These are phyloP conservation scores for Senna tora DNA, from an alignment of 306 rosid species.

Conservation along the genomic window DNA sequence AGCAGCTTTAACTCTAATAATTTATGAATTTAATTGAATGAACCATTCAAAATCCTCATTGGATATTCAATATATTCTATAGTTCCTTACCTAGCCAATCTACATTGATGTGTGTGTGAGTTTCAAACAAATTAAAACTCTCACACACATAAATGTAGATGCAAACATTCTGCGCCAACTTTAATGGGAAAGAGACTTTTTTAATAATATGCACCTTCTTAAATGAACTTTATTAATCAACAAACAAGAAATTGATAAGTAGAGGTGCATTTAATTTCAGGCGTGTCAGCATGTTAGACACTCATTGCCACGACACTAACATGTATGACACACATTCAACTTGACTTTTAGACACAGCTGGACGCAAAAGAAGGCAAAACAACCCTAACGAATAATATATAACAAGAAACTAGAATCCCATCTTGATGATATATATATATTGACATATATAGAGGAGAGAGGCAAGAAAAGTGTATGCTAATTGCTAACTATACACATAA, in stretches of 20 bases:
- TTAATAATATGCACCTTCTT: background rate
- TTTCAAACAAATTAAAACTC: background rate
- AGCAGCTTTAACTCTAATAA: background rate
- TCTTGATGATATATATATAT: background rate
- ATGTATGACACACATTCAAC: background rate
- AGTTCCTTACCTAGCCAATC: no score
- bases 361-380: background rate
- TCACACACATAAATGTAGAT: background rate
- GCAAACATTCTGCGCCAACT: slow-evolving; percentile 2
- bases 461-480: no score
- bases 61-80: slow-evolving; percentile 4
- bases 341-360: background rate
- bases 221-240: background rate
- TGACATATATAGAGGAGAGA: no score
- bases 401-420: background rate
- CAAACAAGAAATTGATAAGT: background rate
- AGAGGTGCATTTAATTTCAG: background rate
- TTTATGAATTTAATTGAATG: background rate
- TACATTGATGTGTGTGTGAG: no score
- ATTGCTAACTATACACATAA: background rate
- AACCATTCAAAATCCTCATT: background rate
- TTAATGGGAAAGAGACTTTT: background rate
- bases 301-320: background rate
- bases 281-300: background rate
- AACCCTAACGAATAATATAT: background rate